Evolutionary conservation across 805 yeast species (phyloP), one percentile per base, ranked within the genome.

Genomic region (Ascoidea asiatica): DNA sequence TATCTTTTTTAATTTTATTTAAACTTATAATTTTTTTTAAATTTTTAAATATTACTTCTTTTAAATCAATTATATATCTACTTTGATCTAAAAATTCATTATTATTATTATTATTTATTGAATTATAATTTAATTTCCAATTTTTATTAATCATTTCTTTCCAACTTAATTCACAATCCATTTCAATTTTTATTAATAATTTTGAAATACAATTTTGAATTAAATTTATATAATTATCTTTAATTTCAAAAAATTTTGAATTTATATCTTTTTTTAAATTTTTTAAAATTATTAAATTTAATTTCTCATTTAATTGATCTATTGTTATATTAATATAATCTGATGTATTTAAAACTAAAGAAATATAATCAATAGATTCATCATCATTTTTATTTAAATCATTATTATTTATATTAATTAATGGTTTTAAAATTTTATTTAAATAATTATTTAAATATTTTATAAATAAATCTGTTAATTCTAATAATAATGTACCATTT

Each of bases 281-380:
- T 15, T 59, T 55, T 17, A 62, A 59, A 38, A 50, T 44, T 29
- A 29, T 8, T 11, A 15, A 29, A 11, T 29, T 47, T 15, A 77
- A 60, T 52, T 75, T 75, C 21, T 80, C 83, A 52, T 79, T 87
- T 40, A 92, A 63, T 56, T 92, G 97, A 11, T 70, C 71, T 2
- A 81, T 75, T 2, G 95, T 92, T 8, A 76, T 68, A 17, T 85
- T 74, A 47, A 95, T 80, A 58, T 89, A 92, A 57, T 90, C 95
- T 1, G 95, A 87, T 0, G 98, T 90, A 52, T 87, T 86, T 35
- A 90, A 63, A 7, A 88, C 72, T 56, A 86, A 64, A 22, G 92
- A 79, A 1, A 84, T 68, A 47, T 81, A 75, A 39, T 70, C 71
- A 18, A 85, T 63, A 1, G 85, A 79, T 51, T 83, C 90, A 11